phyloP scores from a whole-genome alignment of 2,329 filamentous ascomycete species.

The Fusarium luffae region DNA sequence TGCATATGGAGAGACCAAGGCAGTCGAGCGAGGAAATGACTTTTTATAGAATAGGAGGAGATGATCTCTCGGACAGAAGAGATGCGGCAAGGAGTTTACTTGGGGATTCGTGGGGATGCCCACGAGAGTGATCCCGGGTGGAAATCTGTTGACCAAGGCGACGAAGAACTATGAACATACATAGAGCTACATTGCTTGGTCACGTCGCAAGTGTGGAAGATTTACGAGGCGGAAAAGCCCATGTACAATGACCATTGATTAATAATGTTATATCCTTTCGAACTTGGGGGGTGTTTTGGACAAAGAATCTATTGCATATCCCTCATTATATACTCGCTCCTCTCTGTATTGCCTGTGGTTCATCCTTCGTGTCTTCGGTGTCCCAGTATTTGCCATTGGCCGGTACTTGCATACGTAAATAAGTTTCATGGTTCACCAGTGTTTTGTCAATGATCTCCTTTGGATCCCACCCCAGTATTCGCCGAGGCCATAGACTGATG shows the following conservation, averaged over 20 bases:
- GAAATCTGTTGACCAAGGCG: constrained; percentile 12
- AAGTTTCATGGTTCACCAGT: not conserved
- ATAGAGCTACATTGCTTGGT: constrained; percentile 24
- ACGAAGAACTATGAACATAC: constrained; percentile 25
- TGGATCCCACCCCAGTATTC: not conserved
- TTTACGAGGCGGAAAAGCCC: constrained; percentile 48
- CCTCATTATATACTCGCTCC: constrained; percentile 23
- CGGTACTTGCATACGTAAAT: too few species aligned
- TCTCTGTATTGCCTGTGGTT: not conserved
- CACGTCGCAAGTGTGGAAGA: constrained; percentile 32
- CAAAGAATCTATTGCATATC: constrained; percentile 42
- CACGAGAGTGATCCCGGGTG: constrained; percentile 22
- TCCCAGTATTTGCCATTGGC: not conserved
- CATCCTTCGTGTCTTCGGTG: not conserved
- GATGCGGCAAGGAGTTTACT: constrained; percentile 23
- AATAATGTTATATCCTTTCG: constrained; percentile 54
- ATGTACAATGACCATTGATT: constrained; percentile 58
- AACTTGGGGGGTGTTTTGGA: constrained; percentile 43
- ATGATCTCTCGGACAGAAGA: constrained; percentile 30
- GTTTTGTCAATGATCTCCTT: not conserved
- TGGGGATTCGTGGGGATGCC: constrained; percentile 17
- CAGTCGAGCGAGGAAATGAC: constrained; percentile 33
- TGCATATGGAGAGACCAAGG: constrained; percentile 2
- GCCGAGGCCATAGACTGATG: not conserved
- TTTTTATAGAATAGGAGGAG: constrained; percentile 41